Percentiles rank a stretch among this genome's conserved stretches.
Evolutionary conservation across 2,329 filamentous ascomycete genomes (phyloP).

Genomic region (Chalara sp.): DNA sequence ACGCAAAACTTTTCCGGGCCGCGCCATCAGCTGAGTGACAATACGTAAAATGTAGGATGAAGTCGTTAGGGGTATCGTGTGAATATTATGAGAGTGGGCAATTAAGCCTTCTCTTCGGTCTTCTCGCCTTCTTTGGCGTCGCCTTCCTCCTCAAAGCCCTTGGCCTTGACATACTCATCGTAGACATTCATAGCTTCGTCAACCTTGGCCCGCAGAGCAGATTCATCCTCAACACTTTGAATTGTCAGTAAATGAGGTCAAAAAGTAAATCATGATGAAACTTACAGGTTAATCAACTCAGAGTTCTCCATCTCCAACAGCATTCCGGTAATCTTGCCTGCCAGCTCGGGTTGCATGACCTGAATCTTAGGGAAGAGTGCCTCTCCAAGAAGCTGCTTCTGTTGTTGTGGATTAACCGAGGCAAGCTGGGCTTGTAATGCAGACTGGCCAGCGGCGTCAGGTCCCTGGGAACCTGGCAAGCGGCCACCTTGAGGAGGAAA

Average conservation of each 20-base stretch:
- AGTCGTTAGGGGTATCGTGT: constrained; percentile 12
- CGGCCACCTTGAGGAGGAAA: constrained; percentile 30
- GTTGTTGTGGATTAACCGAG: constrained; percentile 57
- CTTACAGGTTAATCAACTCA: constrained; percentile 93
- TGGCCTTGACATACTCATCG: constrained; percentile 90
- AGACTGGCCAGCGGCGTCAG: constrained; percentile 19
- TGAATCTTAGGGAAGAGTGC: constrained; percentile 98
- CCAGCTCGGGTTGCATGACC: constrained; percentile 86
- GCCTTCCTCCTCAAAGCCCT: constrained; percentile 25
- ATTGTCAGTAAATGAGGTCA: constrained; percentile 21
- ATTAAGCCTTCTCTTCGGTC: constrained; percentile 46
- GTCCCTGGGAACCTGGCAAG: constrained; percentile 27
- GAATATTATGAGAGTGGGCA: constrained; percentile 22
- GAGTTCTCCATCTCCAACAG: constrained; percentile 97
- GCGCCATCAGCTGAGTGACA: constrained; percentile 25
- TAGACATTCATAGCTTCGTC: constrained; percentile 96
- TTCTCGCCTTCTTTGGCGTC: constrained; percentile 36
- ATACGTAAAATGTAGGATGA: constrained; percentile 19
- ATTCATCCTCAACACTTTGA: constrained; percentile 77
- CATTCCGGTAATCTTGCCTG: constrained; percentile 99
- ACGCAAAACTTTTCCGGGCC: constrained; percentile 26
- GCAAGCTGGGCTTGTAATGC: constrained; percentile 53
- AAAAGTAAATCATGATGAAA: constrained; percentile 26
- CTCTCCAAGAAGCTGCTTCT: constrained; percentile 99
- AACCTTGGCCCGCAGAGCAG: constrained; percentile 87